A percentile compares a stretch with the other conserved stretches of the same genome.
Conservation (phyloP, 345 rosid genomes). For the Aquilaria sinensis region DNA sequence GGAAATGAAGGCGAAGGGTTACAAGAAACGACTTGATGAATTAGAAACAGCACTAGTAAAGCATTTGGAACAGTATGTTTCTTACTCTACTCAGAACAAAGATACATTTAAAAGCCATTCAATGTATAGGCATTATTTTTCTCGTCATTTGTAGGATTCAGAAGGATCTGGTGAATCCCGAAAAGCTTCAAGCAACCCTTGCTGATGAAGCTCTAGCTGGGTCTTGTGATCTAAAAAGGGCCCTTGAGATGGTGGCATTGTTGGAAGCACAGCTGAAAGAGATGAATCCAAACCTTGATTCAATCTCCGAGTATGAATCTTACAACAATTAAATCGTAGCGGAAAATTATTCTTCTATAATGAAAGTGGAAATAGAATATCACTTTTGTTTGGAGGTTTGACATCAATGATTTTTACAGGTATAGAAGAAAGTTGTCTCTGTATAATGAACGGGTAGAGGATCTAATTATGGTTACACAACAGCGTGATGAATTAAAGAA, state of each 20-base stretch:
- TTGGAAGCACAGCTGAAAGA: constrained; percentile 90
- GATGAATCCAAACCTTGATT: constrained; percentile 95
- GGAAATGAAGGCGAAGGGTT: constrained; percentile 75
- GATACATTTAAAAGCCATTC: constrained; percentile 8
- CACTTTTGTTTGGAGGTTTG: too few species aligned
- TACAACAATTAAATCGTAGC: background rate
- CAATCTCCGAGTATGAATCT: constrained; percentile 74
- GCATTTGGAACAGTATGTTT: constrained; percentile 90
- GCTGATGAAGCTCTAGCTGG: constrained; percentile 47
- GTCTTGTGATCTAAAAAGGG: constrained; percentile 58
- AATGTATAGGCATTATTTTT: constrained; percentile 11
- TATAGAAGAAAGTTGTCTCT: constrained; percentile 65
- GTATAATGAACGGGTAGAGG: constrained; percentile 75
- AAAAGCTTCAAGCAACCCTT: constrained; percentile 78
- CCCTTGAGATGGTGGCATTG: constrained; percentile 72
- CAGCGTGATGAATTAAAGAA: constrained; percentile 84
- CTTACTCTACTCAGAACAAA: constrained; percentile 8
- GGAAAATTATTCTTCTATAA: constrained; percentile 1
- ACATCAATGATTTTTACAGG: constrained; percentile 26
- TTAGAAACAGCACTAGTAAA: constrained; percentile 55
- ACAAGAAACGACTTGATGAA: constrained; percentile 74
- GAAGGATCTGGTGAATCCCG: constrained; percentile 83
- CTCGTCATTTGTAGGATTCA: constrained; percentile 59
- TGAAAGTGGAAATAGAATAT: constrained; percentile 6
- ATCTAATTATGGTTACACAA: constrained; percentile 66